Evolutionary conservation across 371 early-diverging fungal species (phyloP).

Genomic region (Lichtheimia ramosa): DNA sequence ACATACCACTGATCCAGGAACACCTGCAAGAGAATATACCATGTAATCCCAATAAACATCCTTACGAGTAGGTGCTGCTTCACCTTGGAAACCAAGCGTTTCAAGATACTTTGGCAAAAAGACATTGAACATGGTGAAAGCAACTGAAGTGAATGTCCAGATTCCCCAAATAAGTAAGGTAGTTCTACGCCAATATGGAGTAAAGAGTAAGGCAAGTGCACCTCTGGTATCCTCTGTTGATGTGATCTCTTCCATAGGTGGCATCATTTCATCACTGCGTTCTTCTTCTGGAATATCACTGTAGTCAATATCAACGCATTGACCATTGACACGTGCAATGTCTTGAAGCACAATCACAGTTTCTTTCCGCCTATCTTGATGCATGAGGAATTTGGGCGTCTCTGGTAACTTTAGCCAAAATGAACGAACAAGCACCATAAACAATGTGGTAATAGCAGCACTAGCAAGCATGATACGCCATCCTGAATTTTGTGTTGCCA

Average conservation of each 20-base stretch:
- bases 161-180: conserved; percentile 77
- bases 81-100: conserved; percentile 46
- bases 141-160: conserved; percentile 78
- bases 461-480: conserved; percentile 75
- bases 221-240: neutral
- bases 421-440: conserved; percentile 71
- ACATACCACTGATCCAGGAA: conserved; percentile 79
- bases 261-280: neutral
- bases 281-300: conserved; percentile 23
- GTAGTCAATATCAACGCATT: conserved; percentile 25
- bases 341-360: conserved; percentile 71
- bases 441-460: conserved; percentile 58
- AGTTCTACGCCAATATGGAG: conserved; percentile 54
- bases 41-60: conserved; percentile 77
- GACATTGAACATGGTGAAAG: conserved; percentile 86
- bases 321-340: conserved; percentile 76
- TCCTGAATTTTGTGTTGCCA: conserved; percentile 63
- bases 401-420: conserved; percentile 72
- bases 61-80: conserved; percentile 35
- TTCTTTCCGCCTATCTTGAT: conserved; percentile 65
- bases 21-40: conserved; percentile 75
- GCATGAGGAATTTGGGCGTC: conserved; percentile 78
- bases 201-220: conserved; percentile 33
- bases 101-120: conserved; percentile 79
- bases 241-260: conserved; percentile 1